Evolutionary conservation across 805 yeast species (phyloP).

Genomic region (Candida tallmaniae): DNA sequence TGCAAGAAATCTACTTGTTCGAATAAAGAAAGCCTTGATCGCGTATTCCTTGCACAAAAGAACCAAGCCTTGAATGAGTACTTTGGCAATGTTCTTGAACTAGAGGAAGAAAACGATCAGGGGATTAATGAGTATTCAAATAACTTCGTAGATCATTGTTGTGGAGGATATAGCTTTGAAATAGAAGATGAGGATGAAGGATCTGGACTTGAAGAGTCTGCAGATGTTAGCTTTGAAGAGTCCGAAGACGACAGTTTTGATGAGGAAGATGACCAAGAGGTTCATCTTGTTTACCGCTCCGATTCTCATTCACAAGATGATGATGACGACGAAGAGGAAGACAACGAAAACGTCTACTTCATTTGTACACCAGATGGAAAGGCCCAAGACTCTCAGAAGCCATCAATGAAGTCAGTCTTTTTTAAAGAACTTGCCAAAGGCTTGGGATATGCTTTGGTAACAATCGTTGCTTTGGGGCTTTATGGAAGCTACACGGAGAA

Average conservation of each 20-base stretch:
- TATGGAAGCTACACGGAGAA: conserved; percentile 23
- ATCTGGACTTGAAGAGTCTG: background rate
- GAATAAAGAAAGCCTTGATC: too few species aligned
- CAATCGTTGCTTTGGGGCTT: conserved; percentile 31
- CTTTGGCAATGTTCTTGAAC: too few species aligned
- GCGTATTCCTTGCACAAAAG: background rate
- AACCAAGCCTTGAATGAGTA: background rate
- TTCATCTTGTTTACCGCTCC: too few species aligned
- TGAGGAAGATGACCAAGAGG: conserved; percentile 2
- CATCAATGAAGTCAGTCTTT: conserved; percentile 8
- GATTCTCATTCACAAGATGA: background rate
- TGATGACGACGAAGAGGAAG: conserved; percentile 1
- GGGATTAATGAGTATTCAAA: too few species aligned
- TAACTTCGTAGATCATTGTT: too few species aligned
- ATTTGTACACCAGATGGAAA: conserved; percentile 1
- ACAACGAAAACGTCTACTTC: conserved; percentile 6
- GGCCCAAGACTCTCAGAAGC: background rate
- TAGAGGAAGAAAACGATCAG: conserved; percentile 7
- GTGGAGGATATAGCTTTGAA: too few species aligned
- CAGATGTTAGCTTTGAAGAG: conserved; percentile 4
- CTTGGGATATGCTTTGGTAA: conserved; percentile 24
- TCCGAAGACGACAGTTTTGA: conserved; percentile 3
- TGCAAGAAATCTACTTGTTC: too few species aligned
- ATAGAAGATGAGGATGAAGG: background rate
- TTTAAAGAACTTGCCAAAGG: conserved; percentile 32